These are phyloP conservation scores for Tilletia horrida DNA, from an alignment of 1,284 basidiomycete species.

Conservation along the genomic window DNA sequence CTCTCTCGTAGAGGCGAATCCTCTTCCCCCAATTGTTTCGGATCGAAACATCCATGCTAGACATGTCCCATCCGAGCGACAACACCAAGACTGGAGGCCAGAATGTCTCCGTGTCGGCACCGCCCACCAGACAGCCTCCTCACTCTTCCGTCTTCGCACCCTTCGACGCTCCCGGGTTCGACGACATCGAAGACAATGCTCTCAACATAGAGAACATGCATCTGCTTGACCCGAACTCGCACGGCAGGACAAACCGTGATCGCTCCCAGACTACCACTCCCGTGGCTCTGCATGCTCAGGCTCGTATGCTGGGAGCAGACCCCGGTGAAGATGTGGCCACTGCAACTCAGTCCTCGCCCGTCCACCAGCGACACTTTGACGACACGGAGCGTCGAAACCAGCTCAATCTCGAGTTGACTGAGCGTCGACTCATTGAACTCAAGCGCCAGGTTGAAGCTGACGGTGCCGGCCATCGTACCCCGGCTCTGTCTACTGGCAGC, in stretches of 20 bases:
- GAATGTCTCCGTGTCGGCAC: background rate
- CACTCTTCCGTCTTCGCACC: conserved; percentile 13
- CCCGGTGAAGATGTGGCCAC: background rate
- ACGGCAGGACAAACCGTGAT: background rate
- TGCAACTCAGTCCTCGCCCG: conserved; percentile 12
- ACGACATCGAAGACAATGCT: background rate
- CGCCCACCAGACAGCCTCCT: background rate
- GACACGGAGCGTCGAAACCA: too few species aligned
- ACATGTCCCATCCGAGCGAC: background rate
- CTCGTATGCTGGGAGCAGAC: background rate
- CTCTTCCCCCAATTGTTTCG: too few species aligned
- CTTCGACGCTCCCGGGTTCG: conserved; percentile 6
- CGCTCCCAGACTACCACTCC: conserved; percentile 15
- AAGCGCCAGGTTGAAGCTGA: background rate
- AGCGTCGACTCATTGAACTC: background rate
- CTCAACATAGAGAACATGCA: background rate
- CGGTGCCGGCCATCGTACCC: background rate
- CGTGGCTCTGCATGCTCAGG: background rate
- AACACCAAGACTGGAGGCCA: background rate
- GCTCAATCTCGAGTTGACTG: background rate
- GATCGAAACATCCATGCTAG: background rate
- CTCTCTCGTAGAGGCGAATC: too few species aligned
- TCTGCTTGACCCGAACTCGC: background rate
- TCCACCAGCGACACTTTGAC: background rate
- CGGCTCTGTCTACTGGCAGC: background rate